These are phyloP conservation scores for Leccinum disarticulatum DNA, from an alignment of 768 basidiomycete genomes.

Conservation along the genomic window DNA sequence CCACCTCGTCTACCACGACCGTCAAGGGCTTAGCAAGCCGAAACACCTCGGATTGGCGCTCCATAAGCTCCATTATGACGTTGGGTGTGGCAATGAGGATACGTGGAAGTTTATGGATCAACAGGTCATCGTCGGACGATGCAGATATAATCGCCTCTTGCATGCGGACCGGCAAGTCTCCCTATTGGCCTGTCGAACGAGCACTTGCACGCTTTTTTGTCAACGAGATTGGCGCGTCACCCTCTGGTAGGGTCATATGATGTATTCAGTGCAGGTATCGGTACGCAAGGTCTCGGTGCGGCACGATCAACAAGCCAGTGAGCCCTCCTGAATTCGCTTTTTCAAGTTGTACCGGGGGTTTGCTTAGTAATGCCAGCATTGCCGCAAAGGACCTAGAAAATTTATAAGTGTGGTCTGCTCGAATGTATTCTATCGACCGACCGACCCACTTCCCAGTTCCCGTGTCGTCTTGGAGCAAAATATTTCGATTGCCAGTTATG, in stretches of 20 bases:
- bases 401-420: slow-evolving; percentile 6
- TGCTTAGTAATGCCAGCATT: slow-evolving; percentile 63
- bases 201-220: slow-evolving; percentile 53
- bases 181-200: slow-evolving; percentile 52
- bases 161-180: slow-evolving; percentile 26
- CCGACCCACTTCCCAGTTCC: slow-evolving; percentile 74
- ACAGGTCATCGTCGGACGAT: slow-evolving; percentile 34
- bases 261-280: slow-evolving; percentile 69
- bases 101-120: slow-evolving; percentile 52
- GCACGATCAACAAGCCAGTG: slow-evolving; percentile 63
- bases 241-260: slow-evolving; percentile 40
- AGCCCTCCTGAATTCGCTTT: slow-evolving; percentile 31
- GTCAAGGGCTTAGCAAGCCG: slow-evolving; percentile 48
- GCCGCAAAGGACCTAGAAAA: slow-evolving; percentile 66
- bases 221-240: slow-evolving; percentile 34
- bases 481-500: slow-evolving; percentile 53
- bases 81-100: slow-evolving; percentile 74
- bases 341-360: slow-evolving; percentile 28
- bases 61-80: slow-evolving; percentile 57
- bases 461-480: slow-evolving; percentile 68
- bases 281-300: slow-evolving; percentile 69
- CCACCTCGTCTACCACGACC: slow-evolving; percentile 75
- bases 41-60: slow-evolving; percentile 43
- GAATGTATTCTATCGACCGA: neutral
- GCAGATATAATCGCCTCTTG: slow-evolving; percentile 28